A percentile compares a stretch with the other conserved stretches of the same genome.
Evolutionary conservation across 805 yeast species (phyloP).

Genomic region (Yarrowia bubula): DNA sequence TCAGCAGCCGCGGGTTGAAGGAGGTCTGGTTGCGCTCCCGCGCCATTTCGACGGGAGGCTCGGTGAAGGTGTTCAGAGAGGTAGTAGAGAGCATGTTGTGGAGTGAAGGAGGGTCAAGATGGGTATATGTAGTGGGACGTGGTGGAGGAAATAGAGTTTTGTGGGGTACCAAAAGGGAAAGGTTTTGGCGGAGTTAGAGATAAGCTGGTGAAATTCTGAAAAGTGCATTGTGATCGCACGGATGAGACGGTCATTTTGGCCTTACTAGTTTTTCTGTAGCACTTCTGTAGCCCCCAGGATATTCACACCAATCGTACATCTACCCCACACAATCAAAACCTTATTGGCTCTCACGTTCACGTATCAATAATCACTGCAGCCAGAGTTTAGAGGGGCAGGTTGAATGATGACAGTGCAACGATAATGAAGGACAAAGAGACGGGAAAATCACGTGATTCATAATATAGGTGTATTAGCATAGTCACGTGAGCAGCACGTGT

Average conservation of each 20-base stretch:
- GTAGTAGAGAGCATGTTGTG: neutral
- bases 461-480: too few species aligned
- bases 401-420: neutral
- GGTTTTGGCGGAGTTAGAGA: neutral
- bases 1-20: conserved; percentile 43
- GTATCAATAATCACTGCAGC: conserved; percentile 18
- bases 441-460: too few species aligned
- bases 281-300: too few species aligned
- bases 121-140: neutral
- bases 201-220: neutral
- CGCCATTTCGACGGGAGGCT: conserved; percentile 41
- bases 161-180: neutral
- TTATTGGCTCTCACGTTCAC: conserved; percentile 10
- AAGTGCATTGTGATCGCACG: too few species aligned
- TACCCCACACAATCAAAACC: conserved; percentile 9
- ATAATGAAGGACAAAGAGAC: too few species aligned
- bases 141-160: neutral
- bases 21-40: conserved; percentile 43
- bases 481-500: too few species aligned
- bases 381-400: conserved; percentile 7
- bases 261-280: neutral
- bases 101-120: neutral
- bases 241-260: neutral
- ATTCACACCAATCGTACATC: neutral
- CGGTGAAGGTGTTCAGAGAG: conserved; percentile 34